Conservation (phyloP, 805 yeast genomes). For the Schizosaccharomyces osmophilus region DNA sequence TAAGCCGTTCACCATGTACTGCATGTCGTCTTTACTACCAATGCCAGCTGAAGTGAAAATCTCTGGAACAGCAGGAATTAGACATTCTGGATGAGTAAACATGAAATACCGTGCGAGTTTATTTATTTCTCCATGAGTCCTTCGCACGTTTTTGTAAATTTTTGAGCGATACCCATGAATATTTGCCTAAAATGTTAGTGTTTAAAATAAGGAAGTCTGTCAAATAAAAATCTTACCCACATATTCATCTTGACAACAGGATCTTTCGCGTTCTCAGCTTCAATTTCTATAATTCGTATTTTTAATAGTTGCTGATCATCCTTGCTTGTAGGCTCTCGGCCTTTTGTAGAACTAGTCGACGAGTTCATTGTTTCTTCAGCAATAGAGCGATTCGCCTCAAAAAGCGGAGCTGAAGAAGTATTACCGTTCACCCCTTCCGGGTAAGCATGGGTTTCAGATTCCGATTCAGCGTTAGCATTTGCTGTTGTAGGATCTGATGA, state of each 20-base stretch:
- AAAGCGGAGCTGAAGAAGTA: background rate
- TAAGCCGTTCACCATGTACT: slow-evolving; percentile 29
- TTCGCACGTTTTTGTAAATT: slow-evolving; percentile 44
- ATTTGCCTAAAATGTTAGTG: slow-evolving; percentile 20
- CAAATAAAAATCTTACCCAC: background rate
- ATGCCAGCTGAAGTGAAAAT: slow-evolving; percentile 55
- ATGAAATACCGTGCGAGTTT: slow-evolving; percentile 54
- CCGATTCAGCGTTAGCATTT: background rate
- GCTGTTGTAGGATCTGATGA: background rate
- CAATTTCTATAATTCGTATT: background rate
- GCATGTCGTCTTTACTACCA: slow-evolving; percentile 60
- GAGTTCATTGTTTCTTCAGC: background rate
- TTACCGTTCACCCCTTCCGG: background rate
- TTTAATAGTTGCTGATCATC: background rate
- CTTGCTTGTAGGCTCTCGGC: background rate
- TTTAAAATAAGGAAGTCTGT: background rate
- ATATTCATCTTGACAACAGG: background rate
- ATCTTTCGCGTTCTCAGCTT: background rate
- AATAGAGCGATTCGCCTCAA: background rate
- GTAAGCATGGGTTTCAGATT: background rate
- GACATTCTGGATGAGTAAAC: slow-evolving; percentile 69
- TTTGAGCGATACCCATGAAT: slow-evolving; percentile 54
- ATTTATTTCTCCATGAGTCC: slow-evolving; percentile 57
- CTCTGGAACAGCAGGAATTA: slow-evolving; percentile 70
- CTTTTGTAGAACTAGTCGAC: background rate